A percentile compares a stretch with the other conserved stretches of the same genome.
Evolutionary conservation across 2,329 filamentous ascomycete genomes (phyloP).

Genomic region (Sclerotinia glacialis): DNA sequence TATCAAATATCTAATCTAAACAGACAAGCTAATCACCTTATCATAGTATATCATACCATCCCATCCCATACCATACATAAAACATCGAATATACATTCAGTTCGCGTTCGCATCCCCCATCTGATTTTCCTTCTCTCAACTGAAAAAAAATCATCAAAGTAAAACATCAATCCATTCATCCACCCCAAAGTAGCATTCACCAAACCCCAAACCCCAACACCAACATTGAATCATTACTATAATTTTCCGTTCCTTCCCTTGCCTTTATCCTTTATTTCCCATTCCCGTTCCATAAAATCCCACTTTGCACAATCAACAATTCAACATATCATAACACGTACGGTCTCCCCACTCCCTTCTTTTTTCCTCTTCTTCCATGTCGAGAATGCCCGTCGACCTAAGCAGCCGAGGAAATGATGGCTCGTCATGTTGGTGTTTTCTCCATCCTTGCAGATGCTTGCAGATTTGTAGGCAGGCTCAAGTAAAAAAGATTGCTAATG

Average conservation of each 20-base stretch:
- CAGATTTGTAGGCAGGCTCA: not conserved
- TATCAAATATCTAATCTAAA: not conserved
- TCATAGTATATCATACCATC: not conserved
- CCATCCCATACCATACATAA: slow-evolving; percentile 1
- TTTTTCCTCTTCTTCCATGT: not conserved
- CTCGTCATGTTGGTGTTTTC: not conserved
- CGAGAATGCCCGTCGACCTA: not conserved
- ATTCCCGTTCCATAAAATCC: slow-evolving; percentile 8
- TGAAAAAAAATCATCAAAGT: not conserved
- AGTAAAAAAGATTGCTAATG: not conserved
- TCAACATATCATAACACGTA: not conserved
- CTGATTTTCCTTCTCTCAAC: not conserved
- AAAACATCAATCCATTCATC: not conserved
- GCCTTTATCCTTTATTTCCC: not conserved
- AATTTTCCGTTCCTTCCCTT: slow-evolving; percentile 10
- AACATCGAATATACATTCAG: slow-evolving; percentile 11
- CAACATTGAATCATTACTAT: slow-evolving; percentile 3
- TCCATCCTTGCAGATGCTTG: not conserved
- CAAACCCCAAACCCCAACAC: slow-evolving; percentile 15
- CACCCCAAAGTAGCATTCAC: not conserved
- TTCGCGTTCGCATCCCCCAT: not conserved
- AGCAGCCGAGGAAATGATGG: not conserved
- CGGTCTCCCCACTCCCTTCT: not conserved
- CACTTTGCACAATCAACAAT: not conserved
- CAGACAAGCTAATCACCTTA: not conserved